Percentiles rank a stretch among this genome's conserved stretches.
Evolutionary conservation across 1,139 yeast species (phyloP).

Genomic region (Geotrichum fermentans): DNA sequence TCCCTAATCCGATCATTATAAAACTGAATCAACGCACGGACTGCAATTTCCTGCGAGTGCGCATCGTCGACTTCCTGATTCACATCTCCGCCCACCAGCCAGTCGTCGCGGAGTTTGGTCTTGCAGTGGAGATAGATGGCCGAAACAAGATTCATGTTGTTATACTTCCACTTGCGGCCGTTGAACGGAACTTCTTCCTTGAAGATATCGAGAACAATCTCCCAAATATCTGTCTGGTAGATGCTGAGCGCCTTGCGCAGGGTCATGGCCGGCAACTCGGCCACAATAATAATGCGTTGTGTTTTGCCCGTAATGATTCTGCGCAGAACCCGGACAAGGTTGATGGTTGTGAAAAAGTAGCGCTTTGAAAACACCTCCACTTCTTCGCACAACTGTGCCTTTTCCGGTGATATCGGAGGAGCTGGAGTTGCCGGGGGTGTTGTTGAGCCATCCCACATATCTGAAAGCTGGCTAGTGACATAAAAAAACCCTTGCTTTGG

Average conservation of each 20-base stretch:
- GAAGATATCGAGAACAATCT: slow-evolving; percentile 62
- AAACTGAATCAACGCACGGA: slow-evolving; percentile 73
- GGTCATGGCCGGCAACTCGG: slow-evolving; percentile 43
- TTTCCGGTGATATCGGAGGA: slow-evolving; percentile 8
- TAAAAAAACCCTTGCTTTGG: slow-evolving; percentile 46
- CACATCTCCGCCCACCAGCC: slow-evolving; percentile 84
- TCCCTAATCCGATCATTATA: slow-evolving; percentile 53
- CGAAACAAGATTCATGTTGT: slow-evolving; percentile 90
- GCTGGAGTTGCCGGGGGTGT: slow-evolving; percentile 13
- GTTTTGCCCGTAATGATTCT: slow-evolving; percentile 38
- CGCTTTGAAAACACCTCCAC: slow-evolving; percentile 31
- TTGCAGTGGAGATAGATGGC: slow-evolving; percentile 75
- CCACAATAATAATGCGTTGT: slow-evolving; percentile 40
- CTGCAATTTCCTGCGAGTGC: slow-evolving; percentile 79
- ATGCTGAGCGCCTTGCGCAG: slow-evolving; percentile 40
- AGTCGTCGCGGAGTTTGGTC: slow-evolving; percentile 69
- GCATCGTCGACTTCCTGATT: slow-evolving; percentile 73
- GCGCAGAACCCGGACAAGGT: slow-evolving; percentile 36
- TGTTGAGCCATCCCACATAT: slow-evolving; percentile 20
- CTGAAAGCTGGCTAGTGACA: slow-evolving; percentile 37
- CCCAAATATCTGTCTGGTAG: slow-evolving; percentile 59
- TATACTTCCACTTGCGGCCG: slow-evolving; percentile 90
- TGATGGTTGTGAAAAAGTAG: slow-evolving; percentile 36
- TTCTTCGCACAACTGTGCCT: slow-evolving; percentile 16
- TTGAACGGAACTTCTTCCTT: slow-evolving; percentile 84